These are phyloP conservation scores for Sporothrix mexicana DNA, from an alignment of 2,329 filamentous ascomycete species.

Conservation along the genomic window DNA sequence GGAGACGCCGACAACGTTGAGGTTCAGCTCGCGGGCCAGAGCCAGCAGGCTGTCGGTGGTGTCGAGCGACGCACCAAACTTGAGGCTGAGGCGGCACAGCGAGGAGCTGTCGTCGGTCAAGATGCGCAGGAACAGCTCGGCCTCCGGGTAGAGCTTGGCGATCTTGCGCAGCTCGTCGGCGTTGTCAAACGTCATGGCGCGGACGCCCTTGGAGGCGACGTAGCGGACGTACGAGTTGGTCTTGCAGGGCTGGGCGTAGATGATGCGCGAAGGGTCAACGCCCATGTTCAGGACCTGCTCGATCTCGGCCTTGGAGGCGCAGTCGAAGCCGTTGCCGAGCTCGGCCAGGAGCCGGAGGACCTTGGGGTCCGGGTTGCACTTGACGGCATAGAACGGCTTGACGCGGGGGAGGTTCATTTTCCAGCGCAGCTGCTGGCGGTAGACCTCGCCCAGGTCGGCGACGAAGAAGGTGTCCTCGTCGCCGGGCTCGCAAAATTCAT, in stretches of 20 bases:
- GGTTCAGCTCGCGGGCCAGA: slow-evolving; percentile 78
- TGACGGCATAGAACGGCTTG: slow-evolving; percentile 98
- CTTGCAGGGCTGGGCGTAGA: slow-evolving; percentile 99
- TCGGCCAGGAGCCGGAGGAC: slow-evolving; percentile 85
- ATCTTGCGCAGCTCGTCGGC: slow-evolving; percentile 98
- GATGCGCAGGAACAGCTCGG: slow-evolving; percentile 93
- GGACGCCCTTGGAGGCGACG: slow-evolving; percentile 81
- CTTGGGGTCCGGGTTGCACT: slow-evolving; percentile 95
- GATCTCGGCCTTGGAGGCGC: slow-evolving; percentile 96
- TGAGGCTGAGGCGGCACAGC: slow-evolving; percentile 92
- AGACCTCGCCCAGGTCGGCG: slow-evolving; percentile 96
- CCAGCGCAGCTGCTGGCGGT: slow-evolving; percentile 98
- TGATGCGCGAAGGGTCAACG: slow-evolving; percentile 86
- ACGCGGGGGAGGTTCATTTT: slow-evolving; percentile 91
- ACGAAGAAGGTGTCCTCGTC: slow-evolving; percentile 99
- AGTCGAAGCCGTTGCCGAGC: slow-evolving; percentile 95
- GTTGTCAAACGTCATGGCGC: slow-evolving; percentile 99
- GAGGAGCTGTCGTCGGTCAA: slow-evolving; percentile 94
- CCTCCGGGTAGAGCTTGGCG: slow-evolving; percentile 85
- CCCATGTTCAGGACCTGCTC: slow-evolving; percentile 86
- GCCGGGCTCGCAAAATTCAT: slow-evolving; percentile 85
- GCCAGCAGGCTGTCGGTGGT: slow-evolving; percentile 76
- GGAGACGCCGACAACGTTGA: slow-evolving; percentile 94
- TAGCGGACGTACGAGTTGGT: slow-evolving; percentile 97
- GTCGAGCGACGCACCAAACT: slow-evolving; percentile 92